Evolutionary conservation across 2,329 filamentous ascomycete species (phyloP), one percentile per base, ranked within the genome.

Genomic region (Acrocalymma vagum): DNA sequence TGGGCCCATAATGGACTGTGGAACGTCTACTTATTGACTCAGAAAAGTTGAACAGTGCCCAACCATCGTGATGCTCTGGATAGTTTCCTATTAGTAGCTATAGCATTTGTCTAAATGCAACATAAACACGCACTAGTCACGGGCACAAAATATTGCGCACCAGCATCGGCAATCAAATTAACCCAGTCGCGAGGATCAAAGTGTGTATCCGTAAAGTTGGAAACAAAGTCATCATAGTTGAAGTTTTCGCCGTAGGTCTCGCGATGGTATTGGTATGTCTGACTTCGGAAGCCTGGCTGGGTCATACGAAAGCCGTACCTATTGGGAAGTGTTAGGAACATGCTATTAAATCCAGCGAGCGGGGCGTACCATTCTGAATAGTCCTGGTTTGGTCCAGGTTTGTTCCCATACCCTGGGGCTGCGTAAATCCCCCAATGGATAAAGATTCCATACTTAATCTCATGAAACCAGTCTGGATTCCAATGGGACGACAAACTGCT

Each of bases 401-500:
- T n/a, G 29, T 73, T 72, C 2, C 80, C 80, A 78, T 79, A 83
- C 4, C 75, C 79, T 0, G 80, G 76, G 1, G 82, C 79, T 0
- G 77, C 64, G 49, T 81, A 83, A 0, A 75, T 66, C 0, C 80
- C 80, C 78, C 80, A 83, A 44, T 83, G 80, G 26, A 83, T 78
- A 51, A 84, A 83, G 21, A 83, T 82, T 1, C 81, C 80, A 45
- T 72, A 83, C 42, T 84, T 83, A 15, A 18, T 21, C n/a, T 38
- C 20, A 14, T 30, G 20, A 29, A 17, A 14, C 15, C n/a, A n/a
- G n/a, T n/a, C n/a, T n/a, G n/a, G n/a, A n/a, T n/a, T n/a, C n/a
- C n/a, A n/a, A n/a, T n/a, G n/a, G n/a, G n/a, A n/a, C n/a, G n/a
- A n/a, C n/a, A n/a, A n/a, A n/a, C n/a, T n/a, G n/a, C n/a, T n/a